Percentiles rank a stretch among this genome's conserved stretches.
Conservation (phyloP, 116 monocot genomes). For the Posidonia oceanica region DNA sequence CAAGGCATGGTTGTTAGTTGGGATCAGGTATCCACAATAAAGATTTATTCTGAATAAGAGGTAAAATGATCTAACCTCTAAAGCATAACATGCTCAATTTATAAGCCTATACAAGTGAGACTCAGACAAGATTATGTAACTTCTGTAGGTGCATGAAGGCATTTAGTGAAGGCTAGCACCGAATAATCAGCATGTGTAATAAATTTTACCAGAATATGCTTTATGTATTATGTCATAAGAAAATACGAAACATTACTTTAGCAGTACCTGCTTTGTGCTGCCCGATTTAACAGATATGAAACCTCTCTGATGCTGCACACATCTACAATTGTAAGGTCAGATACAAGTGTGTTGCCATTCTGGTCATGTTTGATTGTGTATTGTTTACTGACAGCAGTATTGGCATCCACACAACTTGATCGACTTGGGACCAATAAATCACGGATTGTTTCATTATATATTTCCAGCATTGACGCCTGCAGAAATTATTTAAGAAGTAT, state of each 20-base stretch:
- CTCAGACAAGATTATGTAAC: too few relatives aligned
- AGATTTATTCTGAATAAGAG: too few relatives aligned
- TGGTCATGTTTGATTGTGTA: conserved; percentile 70
- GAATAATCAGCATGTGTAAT: too few relatives aligned
- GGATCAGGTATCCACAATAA: too few relatives aligned
- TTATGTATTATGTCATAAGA: neutral
- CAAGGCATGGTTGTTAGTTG: too few relatives aligned
- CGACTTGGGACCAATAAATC: conserved; percentile 48
- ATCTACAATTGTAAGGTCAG: conserved; percentile 72
- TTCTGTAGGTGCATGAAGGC: too few relatives aligned
- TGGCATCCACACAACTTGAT: conserved; percentile 15
- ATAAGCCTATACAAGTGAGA: too few relatives aligned
- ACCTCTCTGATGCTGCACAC: conserved; percentile 74
- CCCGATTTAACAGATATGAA: conserved; percentile 59
- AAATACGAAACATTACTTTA: neutral
- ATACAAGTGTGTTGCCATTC: conserved; percentile 56
- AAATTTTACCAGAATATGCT: neutral
- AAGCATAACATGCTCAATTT: too few relatives aligned
- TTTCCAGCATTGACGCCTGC: conserved; percentile 88
- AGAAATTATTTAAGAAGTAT: neutral
- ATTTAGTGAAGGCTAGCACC: too few relatives aligned
- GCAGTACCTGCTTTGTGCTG: conserved; percentile 74
- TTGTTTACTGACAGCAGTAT: conserved; percentile 32
- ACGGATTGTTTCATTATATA: conserved; percentile 93
- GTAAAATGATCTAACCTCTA: too few relatives aligned